Base-by-base conservation (phyloP, 2,329 filamentous ascomycete species). In the Dactylella cylindrospora region DNA sequence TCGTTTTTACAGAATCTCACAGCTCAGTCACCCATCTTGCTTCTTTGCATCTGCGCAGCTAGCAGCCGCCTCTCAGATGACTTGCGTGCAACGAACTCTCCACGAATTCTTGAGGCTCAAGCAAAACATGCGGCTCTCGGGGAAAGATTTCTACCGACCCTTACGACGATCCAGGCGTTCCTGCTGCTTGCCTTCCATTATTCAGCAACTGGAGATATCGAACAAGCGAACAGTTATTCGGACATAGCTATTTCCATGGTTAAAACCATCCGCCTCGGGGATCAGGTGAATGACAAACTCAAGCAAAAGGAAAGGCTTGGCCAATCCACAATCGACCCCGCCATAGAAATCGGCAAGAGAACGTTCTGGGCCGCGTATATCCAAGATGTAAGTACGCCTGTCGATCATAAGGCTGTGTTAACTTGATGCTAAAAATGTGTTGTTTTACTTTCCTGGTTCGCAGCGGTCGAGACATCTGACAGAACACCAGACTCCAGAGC, bases 231-330 rank as follows among this genome's bases (percentile, higher is more conserved):
- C 33, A 41, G 46, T 8, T 62, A 53, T 39, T 54, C 47, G 25
- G 57, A 62, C 31, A 62, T 62, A 19, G 57, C 57, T 13, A 32
- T 62, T 5, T 62, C 57, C 9, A 62, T 62, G 57, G 57, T 62
- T 5, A 62, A 62, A 32, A 47, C 53, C 13, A 62, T 62, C 23
- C 49, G 57, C 19, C 57, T 62, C 4, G 49, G 57, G n/a, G 57
- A 62, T 31, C 57, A 62, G 23, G 49, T 62, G 20, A 62, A 45
- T 23, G 57, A 62, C 7, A 62, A 54, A 17, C 40, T 62, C 23
- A 28, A 47, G 23, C 57, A 62, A 36, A 62, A 43, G 10, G 57
- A 62, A 49, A 46, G 43, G 17, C 29, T 54, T 12, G 57, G 49
- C 5, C 57, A 49, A 31, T 39, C 41, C 15, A 43, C 19, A 6